Percentiles rank a stretch among this genome's conserved stretches.
These are phyloP conservation scores for Anacardium occidentale DNA, from an alignment of 345 rosid genomes.

Conservation along the genomic window DNA sequence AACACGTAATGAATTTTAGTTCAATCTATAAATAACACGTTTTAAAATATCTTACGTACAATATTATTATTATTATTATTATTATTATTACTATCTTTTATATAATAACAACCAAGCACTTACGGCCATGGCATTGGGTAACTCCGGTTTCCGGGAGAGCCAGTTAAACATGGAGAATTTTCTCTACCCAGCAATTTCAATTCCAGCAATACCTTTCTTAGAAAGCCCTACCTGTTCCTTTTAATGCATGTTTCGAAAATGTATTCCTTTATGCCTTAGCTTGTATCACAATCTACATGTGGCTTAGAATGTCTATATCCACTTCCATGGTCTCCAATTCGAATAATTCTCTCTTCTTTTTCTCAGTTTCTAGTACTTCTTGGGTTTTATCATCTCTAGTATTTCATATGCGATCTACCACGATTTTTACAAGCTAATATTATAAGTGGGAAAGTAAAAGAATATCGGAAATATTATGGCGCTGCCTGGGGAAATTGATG, in stretches of 20 bases:
- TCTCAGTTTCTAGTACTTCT: too few relatives aligned
- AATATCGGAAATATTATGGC: not conserved
- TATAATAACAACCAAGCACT: not conserved
- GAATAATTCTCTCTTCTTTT: too few relatives aligned
- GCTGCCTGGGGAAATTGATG: not conserved
- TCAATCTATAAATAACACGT: not conserved
- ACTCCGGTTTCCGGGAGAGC: conserved; percentile 2
- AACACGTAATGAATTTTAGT: not conserved
- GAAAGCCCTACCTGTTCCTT: not conserved
- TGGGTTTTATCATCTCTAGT: too few relatives aligned
- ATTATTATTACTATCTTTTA: not conserved
- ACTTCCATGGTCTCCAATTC: too few relatives aligned
- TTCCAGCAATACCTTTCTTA: not conserved
- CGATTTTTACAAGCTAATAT: too few relatives aligned
- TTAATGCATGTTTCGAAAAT: not conserved
- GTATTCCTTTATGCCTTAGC: too few relatives aligned
- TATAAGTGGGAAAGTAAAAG: not conserved
- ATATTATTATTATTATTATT: not conserved
- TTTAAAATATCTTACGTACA: too few relatives aligned
- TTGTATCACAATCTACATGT: too few relatives aligned
- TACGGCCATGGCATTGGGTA: conserved; percentile 13
- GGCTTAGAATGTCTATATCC: too few relatives aligned
- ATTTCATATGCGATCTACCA: too few relatives aligned
- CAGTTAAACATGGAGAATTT: conserved; percentile 7
- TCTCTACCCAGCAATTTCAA: not conserved